These are phyloP conservation scores for Achaetomium macrosporum DNA, from an alignment of 2,329 filamentous ascomycete species.

Conservation along the genomic window DNA sequence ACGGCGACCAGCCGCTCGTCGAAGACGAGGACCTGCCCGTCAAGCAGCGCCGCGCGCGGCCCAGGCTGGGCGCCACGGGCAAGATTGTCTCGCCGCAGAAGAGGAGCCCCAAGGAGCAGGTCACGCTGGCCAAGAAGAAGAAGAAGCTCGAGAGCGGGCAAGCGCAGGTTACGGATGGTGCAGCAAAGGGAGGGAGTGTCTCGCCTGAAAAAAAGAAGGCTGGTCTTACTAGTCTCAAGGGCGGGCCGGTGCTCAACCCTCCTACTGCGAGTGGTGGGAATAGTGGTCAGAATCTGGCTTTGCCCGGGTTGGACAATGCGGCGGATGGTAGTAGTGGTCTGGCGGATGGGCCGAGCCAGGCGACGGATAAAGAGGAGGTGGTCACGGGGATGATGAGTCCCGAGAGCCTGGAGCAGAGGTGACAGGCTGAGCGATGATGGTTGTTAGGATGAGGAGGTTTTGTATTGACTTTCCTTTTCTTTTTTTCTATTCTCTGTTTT, in stretches of 20 bases:
- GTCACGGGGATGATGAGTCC: constrained; percentile 70
- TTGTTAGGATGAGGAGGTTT: neutral
- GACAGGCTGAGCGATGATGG: neutral
- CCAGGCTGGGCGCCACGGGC: constrained; percentile 63
- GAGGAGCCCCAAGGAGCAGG: constrained; percentile 73
- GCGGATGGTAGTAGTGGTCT: constrained; percentile 38
- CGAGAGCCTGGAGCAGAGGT: constrained; percentile 58
- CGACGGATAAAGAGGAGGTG: constrained; percentile 60
- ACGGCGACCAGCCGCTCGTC: constrained; percentile 72
- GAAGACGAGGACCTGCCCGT: constrained; percentile 93
- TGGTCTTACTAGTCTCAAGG: neutral
- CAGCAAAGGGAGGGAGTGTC: constrained; percentile 33
- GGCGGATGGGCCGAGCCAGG: constrained; percentile 51
- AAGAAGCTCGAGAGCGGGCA: constrained; percentile 59
- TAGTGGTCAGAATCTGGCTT: constrained; percentile 33
- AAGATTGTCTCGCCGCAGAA: constrained; percentile 86
- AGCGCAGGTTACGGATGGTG: constrained; percentile 47
- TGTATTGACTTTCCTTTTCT: neutral
- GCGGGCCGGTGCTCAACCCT: constrained; percentile 24
- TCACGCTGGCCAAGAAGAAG: constrained; percentile 80
- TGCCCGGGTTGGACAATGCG: constrained; percentile 34
- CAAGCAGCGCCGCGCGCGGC: constrained; percentile 76
- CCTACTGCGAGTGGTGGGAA: constrained; percentile 17
- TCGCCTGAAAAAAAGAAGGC: constrained; percentile 44
- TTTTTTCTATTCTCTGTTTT: neutral